Evolutionary conservation across 1,284 basidiomycete genomes (phyloP).

Genomic region (Meira miltonrushii): DNA sequence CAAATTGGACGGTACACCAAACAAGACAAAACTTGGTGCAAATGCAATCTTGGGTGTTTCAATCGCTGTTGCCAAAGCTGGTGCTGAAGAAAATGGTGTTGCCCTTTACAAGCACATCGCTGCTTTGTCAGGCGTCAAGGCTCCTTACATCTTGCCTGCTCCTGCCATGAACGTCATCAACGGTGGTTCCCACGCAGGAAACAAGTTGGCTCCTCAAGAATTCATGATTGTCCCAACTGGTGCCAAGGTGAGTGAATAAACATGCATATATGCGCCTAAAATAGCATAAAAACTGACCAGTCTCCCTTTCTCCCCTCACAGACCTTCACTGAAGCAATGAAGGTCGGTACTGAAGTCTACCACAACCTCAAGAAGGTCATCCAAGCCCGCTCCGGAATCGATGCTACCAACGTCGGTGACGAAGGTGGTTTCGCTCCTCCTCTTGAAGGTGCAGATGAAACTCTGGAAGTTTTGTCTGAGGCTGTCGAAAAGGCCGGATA

Average conservation of each 20-base stretch:
- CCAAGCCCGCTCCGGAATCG: conserved; percentile 97
- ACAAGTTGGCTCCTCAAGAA: conserved; percentile 83
- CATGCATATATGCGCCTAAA: background rate
- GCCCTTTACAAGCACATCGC: conserved; percentile 97
- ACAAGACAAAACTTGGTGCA: conserved; percentile 99
- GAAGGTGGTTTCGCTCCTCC: conserved; percentile 99
- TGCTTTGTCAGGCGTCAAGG: conserved; percentile 82
- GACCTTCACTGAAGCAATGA: conserved; percentile 93
- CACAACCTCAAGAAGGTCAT: conserved; percentile 99
- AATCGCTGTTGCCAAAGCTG: conserved; percentile 91
- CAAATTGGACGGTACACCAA: conserved; percentile 93
- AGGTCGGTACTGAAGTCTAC: conserved; percentile 97
- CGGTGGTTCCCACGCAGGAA: conserved; percentile 98
- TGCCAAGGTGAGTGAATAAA: conserved; percentile 63
- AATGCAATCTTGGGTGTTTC: conserved; percentile 99
- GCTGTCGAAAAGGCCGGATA: conserved; percentile 98
- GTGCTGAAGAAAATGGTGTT: conserved; percentile 65
- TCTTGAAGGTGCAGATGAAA: conserved; percentile 92
- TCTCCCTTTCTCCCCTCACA: conserved; percentile 25
- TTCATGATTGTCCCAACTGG: conserved; percentile 99
- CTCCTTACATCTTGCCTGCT: conserved; percentile 63
- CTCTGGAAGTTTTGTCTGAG: conserved; percentile 88
- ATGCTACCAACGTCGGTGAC: conserved; percentile 97
- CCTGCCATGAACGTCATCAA: conserved; percentile 97
- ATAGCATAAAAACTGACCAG: background rate